Percentiles rank a stretch among this genome's conserved stretches.
Evolutionary conservation across 768 basidiomycete genomes (phyloP).

Genomic region (Mrakia gelida): DNA sequence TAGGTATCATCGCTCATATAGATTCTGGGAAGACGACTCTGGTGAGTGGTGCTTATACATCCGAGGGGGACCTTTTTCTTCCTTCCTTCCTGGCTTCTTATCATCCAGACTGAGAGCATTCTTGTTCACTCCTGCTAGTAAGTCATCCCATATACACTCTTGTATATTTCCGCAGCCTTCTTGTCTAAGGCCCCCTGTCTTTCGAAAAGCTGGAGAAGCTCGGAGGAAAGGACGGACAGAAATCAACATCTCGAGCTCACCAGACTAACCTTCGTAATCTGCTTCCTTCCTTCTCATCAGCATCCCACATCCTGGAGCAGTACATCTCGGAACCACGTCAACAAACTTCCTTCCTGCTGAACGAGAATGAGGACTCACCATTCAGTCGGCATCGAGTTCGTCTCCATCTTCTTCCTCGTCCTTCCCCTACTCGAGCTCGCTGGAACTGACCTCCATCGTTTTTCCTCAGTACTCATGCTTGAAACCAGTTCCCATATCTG

Average conservation of each 20-base stretch:
- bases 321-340: constrained; percentile 83
- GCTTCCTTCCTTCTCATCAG: constrained; percentile 59
- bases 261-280: not conserved
- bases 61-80: not conserved
- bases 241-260: constrained; percentile 2
- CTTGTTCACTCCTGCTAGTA: constrained; percentile 31
- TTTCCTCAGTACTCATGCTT: too few species aligned
- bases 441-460: too few species aligned
- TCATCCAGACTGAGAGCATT: constrained; percentile 23
- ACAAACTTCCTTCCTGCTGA: constrained; percentile 87
- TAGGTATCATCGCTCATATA: constrained; percentile 33
- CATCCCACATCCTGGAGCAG: constrained; percentile 67
- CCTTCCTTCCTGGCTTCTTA: not conserved
- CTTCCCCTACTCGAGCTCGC: too few species aligned
- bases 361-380: constrained; percentile 83
- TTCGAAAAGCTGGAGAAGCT: too few species aligned
- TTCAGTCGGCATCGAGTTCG: constrained; percentile 68
- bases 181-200: too few species aligned
- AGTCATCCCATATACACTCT: too few species aligned
- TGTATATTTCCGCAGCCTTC: too few species aligned
- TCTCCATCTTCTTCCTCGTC: not conserved
- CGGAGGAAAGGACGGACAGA: not conserved
- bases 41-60: not conserved
- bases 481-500: too few species aligned
- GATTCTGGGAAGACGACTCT: constrained; percentile 33